Evolutionary conservation across 2,329 filamentous ascomycete genomes (phyloP).

Genomic region (Gyromitra esculenta): DNA sequence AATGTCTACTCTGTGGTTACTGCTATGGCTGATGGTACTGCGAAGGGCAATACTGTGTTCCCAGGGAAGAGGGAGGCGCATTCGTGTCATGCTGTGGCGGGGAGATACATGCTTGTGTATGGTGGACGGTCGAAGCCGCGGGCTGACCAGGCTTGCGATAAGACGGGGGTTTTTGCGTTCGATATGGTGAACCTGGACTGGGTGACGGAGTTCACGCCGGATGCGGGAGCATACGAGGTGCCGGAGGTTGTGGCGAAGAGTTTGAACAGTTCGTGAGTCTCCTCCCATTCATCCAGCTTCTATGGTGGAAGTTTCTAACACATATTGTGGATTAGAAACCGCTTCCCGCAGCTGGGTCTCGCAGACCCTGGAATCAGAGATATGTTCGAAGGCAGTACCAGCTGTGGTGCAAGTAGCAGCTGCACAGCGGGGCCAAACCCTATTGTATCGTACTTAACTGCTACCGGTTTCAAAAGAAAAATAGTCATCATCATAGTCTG

Average conservation of each 20-base stretch:
- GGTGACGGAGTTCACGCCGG: background rate
- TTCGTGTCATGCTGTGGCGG: constrained; percentile 17
- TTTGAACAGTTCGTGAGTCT: constrained; percentile 3
- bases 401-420: background rate
- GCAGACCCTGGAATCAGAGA: background rate
- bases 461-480: background rate
- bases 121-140: constrained; percentile 14
- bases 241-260: background rate
- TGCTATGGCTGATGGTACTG: background rate
- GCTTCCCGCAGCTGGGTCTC: background rate
- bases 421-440: background rate
- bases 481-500: background rate
- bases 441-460: background rate
- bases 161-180: constrained; percentile 9
- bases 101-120: constrained; percentile 18
- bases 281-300: no score
- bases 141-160: constrained; percentile 3
- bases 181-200: constrained; percentile 13
- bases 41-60: no score
- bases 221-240: constrained; percentile 2
- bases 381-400: background rate
- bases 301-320: background rate
- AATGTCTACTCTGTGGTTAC: background rate
- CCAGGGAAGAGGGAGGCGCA: constrained; percentile 8
- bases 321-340: background rate